Conservation (phyloP, 495 filamentous ascomycete genomes). For the Amorphotheca resinae region DNA sequence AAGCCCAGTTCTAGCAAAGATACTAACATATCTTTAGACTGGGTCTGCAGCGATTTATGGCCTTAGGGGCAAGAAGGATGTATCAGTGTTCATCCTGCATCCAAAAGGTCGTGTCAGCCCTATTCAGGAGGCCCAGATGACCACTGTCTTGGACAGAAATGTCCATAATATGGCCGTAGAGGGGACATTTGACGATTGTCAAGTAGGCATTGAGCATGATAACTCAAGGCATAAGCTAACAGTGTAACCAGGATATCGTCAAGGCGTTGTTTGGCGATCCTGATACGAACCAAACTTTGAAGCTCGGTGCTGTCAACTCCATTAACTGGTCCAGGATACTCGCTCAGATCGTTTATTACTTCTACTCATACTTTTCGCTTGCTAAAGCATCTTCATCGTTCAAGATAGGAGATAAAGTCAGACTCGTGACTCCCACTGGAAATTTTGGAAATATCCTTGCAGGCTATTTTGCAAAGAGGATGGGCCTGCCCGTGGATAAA, state of each 20-base stretch:
- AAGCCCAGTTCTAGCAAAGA: background rate
- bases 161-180: constrained; percentile 78
- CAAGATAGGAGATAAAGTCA: constrained; percentile 45
- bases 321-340: constrained; percentile 89
- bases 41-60: constrained; percentile 94
- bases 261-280: constrained; percentile 84
- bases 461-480: constrained; percentile 78
- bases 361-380: constrained; percentile 77
- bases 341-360: constrained; percentile 90
- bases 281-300: constrained; percentile 56
- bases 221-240: constrained; percentile 1
- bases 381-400: constrained; percentile 33
- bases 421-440: constrained; percentile 77
- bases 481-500: constrained; percentile 79
- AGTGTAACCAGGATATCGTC: constrained; percentile 56
- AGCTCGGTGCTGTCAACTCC: constrained; percentile 77
- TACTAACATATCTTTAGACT: constrained; percentile 29
- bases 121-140: constrained; percentile 94
- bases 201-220: constrained; percentile 32
- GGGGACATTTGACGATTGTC: constrained; percentile 92
- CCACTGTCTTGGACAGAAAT: constrained; percentile 73
- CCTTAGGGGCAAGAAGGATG: constrained; percentile 92
- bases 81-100: constrained; percentile 79
- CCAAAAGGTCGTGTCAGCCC: constrained; percentile 74
- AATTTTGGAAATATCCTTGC: constrained; percentile 97